Percentiles rank a stretch among this genome's conserved stretches.
phyloP scores from a whole-genome alignment of 2,329 filamentous ascomycete species.

The Iodosphaeria phyllophila region DNA sequence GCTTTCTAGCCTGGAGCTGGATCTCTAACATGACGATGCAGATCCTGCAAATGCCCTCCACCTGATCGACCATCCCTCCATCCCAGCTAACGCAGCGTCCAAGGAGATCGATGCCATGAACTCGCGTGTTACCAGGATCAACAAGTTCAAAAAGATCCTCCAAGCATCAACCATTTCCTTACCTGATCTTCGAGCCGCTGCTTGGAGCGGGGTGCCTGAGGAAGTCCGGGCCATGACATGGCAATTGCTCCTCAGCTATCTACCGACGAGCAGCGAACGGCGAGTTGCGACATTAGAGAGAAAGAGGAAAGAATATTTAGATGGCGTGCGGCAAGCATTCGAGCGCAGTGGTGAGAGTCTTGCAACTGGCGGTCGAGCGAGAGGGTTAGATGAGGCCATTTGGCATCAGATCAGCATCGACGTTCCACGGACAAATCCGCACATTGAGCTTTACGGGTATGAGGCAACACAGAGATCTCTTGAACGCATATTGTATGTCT shows the following conservation, averaged over 20 bases:
- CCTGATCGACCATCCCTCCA: conserved; percentile 71
- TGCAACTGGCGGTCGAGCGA: conserved; percentile 23
- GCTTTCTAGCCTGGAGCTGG: not conserved
- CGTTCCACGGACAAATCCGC: conserved; percentile 86
- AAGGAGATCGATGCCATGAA: conserved; percentile 80
- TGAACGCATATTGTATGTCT: conserved; percentile 89
- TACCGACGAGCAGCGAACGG: conserved; percentile 90
- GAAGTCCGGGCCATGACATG: conserved; percentile 98
- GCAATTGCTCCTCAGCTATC: conserved; percentile 86
- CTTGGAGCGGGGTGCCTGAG: conserved; percentile 87
- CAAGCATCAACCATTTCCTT: conserved; percentile 82
- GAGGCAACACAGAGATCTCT: conserved; percentile 89
- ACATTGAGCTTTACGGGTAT: conserved; percentile 86
- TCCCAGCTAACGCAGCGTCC: conserved; percentile 52
- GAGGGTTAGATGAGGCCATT: conserved; percentile 83
- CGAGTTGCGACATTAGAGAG: conserved; percentile 78
- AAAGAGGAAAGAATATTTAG: conserved; percentile 90
- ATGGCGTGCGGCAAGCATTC: conserved; percentile 63
- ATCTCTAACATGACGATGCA: conserved; percentile 11
- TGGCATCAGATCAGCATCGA: conserved; percentile 99
- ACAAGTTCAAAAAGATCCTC: conserved; percentile 94
- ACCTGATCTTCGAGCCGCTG: conserved; percentile 62
- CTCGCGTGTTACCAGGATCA: conserved; percentile 79
- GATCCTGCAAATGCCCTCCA: conserved; percentile 87
- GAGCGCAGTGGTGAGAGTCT: conserved; percentile 38